Evolutionary conservation across 768 basidiomycete species (phyloP).

Genomic region (Tylopilus rubrobrunneus): DNA sequence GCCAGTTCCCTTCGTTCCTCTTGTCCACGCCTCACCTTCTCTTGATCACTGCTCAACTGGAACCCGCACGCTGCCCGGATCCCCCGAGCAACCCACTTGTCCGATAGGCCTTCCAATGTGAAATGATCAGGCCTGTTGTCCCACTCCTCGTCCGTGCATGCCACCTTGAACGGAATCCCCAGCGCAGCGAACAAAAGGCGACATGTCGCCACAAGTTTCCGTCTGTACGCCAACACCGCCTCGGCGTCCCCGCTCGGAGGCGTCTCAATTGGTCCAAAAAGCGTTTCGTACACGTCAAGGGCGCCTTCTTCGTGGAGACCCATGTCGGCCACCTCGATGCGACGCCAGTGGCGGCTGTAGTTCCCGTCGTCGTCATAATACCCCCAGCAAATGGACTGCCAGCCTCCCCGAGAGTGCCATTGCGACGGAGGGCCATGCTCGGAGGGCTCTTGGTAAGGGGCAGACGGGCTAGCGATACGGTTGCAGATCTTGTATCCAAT

Average conservation of each 20-base stretch:
- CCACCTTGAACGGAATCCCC: too few species aligned
- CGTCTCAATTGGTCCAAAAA: constrained; percentile 5
- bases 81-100: constrained; percentile 5
- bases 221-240: not conserved
- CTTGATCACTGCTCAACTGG: not conserved
- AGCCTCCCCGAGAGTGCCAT: constrained; percentile 4
- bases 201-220: constrained; percentile 1
- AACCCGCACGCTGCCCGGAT: not conserved
- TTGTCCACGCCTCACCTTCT: not conserved
- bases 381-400: constrained; percentile 11
- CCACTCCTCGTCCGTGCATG: not conserved
- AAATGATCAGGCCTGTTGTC: not conserved
- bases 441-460: too few species aligned
- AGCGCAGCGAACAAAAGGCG: not conserved
- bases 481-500: constrained; percentile 2
- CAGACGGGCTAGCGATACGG: not conserved
- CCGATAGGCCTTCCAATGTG: constrained; percentile 7
- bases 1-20: not conserved
- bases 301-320: constrained; percentile 1
- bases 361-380: constrained; percentile 1
- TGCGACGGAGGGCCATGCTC: not conserved
- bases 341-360: not conserved
- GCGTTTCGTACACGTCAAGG: not conserved
- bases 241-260: not conserved
- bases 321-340: not conserved